Evolutionary conservation across 441 rosid species (phyloP).

Genomic region (Hura crepitans): DNA sequence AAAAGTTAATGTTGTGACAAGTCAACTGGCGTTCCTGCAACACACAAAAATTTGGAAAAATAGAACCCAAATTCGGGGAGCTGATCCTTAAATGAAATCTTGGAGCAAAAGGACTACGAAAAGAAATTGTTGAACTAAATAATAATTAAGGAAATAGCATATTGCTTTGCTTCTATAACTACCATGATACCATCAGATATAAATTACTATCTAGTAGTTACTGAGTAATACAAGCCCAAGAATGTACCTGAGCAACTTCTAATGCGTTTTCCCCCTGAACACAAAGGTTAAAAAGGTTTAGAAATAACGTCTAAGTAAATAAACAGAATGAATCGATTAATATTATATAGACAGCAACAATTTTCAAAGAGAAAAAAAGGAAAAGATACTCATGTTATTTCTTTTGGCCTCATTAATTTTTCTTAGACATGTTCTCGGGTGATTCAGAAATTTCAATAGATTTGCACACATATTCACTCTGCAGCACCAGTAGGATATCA

Average conservation of each 20-base stretch:
- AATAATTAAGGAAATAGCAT: neutral
- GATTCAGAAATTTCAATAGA: neutral
- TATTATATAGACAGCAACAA: neutral
- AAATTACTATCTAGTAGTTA: neutral
- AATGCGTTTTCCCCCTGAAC: constrained; percentile 77
- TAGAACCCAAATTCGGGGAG: neutral
- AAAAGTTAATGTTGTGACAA: neutral
- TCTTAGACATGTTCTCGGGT: neutral
- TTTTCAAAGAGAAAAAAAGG: neutral
- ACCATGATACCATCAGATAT: neutral
- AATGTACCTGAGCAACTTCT: constrained; percentile 84
- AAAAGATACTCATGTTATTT: neutral
- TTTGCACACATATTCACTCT: neutral
- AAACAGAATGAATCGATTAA: neutral
- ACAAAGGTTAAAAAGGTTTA: constrained; percentile 21
- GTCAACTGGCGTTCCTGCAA: neutral
- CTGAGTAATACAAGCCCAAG: neutral
- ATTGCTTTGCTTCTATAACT: neutral
- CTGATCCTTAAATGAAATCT: neutral
- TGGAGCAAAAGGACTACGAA: neutral
- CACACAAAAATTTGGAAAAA: neutral
- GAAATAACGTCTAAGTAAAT: neutral
- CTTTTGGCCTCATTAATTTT: neutral
- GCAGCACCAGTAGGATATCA: neutral
- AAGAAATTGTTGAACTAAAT: neutral